A percentile compares a stretch with the other conserved stretches of the same genome.
Conservation (phyloP, 345 rosid genomes). For the Citropsis articulata region DNA sequence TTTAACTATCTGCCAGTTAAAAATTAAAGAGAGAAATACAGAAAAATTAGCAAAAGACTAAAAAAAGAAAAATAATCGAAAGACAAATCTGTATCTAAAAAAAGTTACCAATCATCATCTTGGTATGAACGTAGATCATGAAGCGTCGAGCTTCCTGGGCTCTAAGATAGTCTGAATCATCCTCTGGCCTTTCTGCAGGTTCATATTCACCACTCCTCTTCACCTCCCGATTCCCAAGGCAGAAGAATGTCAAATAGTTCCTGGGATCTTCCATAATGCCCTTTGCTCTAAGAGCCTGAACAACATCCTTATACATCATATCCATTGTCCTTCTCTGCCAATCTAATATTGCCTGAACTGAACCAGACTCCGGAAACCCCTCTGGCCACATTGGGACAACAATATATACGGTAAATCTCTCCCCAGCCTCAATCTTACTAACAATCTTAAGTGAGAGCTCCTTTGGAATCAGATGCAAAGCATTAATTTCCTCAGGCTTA, state of each 20-base stretch:
- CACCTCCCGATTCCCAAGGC: slow-evolving; percentile 90
- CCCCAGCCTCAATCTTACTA: slow-evolving; percentile 88
- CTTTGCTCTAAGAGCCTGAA: slow-evolving; percentile 68
- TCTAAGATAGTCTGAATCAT: slow-evolving; percentile 73
- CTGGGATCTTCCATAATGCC: slow-evolving; percentile 77
- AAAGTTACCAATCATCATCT: slow-evolving; percentile 90
- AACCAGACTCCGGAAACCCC: slow-evolving; percentile 89
- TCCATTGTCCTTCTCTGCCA: slow-evolving; percentile 98
- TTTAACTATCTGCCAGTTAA: not conserved
- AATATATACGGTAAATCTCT: slow-evolving; percentile 76
- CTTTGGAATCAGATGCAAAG: slow-evolving; percentile 87
- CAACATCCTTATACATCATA: slow-evolving; percentile 87
- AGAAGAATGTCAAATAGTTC: slow-evolving; percentile 86
- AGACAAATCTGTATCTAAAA: not conserved
- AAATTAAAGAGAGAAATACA: not conserved
- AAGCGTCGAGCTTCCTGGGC: slow-evolving; percentile 97
- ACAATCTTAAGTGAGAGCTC: slow-evolving; percentile 92
- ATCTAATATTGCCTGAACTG: slow-evolving; percentile 93
- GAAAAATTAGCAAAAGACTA: too few species aligned
- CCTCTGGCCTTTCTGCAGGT: slow-evolving; percentile 80
- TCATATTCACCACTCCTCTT: slow-evolving; percentile 86
- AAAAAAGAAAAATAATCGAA: not conserved
- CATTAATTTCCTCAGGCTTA: slow-evolving; percentile 85
- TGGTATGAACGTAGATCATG: slow-evolving; percentile 96
- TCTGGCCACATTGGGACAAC: slow-evolving; percentile 99